phyloP scores from a whole-genome alignment of 768 basidiomycete species.

The Psilocybe sp. region DNA sequence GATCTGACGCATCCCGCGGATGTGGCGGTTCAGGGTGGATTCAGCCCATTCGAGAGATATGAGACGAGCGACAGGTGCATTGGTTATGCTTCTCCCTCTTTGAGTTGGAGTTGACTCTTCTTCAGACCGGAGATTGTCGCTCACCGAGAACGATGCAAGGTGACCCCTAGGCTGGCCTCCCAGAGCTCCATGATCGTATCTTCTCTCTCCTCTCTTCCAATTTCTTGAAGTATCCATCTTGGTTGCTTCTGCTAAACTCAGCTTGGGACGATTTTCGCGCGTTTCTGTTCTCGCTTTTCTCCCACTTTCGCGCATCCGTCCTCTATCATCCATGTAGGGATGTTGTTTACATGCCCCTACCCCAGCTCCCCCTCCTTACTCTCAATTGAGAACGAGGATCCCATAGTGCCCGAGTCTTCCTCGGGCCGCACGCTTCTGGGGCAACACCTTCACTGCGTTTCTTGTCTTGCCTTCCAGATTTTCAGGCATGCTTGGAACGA shows the following conservation, averaged over 20 bases:
- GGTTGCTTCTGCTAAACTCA: not conserved
- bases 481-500: too few species aligned
- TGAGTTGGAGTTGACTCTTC: not conserved
- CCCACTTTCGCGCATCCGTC: too few species aligned
- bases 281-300: too few species aligned
- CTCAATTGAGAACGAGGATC: too few species aligned
- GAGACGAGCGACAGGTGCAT: slow-evolving; percentile 18
- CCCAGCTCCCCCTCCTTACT: too few species aligned
- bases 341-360: too few species aligned
- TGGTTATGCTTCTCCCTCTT: not conserved
- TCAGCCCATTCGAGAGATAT: slow-evolving; percentile 33
- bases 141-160: slow-evolving; percentile 22
- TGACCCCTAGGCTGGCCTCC: slow-evolving; percentile 10
- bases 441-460: too few species aligned
- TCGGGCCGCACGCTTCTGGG: too few species aligned
- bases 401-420: too few species aligned
- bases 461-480: too few species aligned
- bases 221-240: not conserved
- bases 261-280: too few species aligned
- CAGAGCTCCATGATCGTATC: slow-evolving; percentile 28
- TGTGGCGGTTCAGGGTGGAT: slow-evolving; percentile 38
- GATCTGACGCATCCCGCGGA: slow-evolving; percentile 13
- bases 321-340: too few species aligned
- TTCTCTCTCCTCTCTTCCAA: not conserved
- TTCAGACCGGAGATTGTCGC: slow-evolving; percentile 28